These are phyloP conservation scores for Plasmodium inui DNA, from an alignment of 169 alveolate genomes.

Conservation along the genomic window DNA sequence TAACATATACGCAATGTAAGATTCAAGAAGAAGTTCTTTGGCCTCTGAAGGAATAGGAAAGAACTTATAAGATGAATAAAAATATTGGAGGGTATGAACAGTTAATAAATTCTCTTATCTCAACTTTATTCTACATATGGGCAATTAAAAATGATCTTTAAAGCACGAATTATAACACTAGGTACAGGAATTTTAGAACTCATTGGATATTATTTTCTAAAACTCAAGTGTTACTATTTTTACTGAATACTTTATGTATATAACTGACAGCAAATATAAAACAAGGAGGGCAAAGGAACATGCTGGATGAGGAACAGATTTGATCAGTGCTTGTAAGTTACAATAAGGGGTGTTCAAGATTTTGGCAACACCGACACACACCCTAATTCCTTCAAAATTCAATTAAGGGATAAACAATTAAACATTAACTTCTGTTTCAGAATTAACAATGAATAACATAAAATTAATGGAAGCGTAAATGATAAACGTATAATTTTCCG, in stretches of 20 bases:
- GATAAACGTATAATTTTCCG: background rate
- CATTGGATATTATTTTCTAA: background rate
- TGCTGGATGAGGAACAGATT: background rate
- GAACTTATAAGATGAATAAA: background rate
- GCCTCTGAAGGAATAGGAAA: background rate
- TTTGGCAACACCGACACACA: background rate
- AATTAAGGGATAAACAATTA: background rate
- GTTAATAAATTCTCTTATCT: background rate
- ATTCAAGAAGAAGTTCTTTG: background rate
- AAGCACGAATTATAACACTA: background rate
- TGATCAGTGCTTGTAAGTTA: background rate
- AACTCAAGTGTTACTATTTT: background rate
- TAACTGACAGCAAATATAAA: background rate
- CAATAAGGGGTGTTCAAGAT: background rate
- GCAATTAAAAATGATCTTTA: background rate
- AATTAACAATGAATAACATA: background rate
- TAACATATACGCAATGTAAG: background rate
- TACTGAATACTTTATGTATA: background rate
- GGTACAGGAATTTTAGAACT: background rate
- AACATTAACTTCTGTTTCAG: background rate
- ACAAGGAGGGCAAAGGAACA: background rate
- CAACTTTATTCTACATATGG: background rate
- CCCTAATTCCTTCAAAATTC: background rate
- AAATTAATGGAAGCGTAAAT: background rate
- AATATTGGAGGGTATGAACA: background rate